phyloP scores from a whole-genome alignment of 176 grass and related monocot species.

The Oryza punctata region DNA sequence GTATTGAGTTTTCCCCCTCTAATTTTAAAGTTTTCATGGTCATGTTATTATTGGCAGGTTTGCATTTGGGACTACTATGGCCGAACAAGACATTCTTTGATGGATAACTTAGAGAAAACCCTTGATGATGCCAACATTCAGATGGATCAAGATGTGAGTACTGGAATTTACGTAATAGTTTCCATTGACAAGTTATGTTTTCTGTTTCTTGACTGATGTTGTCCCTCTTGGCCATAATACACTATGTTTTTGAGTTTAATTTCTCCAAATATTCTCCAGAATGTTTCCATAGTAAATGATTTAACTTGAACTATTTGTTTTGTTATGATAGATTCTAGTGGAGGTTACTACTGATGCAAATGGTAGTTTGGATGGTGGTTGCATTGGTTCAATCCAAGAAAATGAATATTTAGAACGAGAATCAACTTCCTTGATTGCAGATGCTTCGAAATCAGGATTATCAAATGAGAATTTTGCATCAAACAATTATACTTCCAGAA shows the following conservation, averaged over 20 bases:
- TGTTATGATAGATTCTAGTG: conserved; percentile 80
- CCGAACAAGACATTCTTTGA: conserved; percentile 85
- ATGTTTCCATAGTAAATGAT: conserved; percentile 24
- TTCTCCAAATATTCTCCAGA: not conserved
- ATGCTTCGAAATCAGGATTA: conserved; percentile 63
- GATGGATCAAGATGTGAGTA: conserved; percentile 94
- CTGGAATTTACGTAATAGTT: conserved; percentile 12
- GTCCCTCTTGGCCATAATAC: not conserved
- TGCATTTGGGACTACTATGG: conserved; percentile 97
- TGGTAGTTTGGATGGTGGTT: conserved; percentile 70
- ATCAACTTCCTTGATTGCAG: conserved; percentile 63
- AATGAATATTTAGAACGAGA: conserved; percentile 65
- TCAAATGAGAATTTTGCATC: conserved; percentile 66
- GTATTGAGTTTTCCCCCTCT: not conserved
- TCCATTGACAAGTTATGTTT: conserved; percentile 11
- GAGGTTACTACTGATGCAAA: conserved; percentile 66
- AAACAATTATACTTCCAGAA: conserved; percentile 67
- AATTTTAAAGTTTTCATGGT: conserved; percentile 24
- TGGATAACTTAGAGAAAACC: conserved; percentile 95
- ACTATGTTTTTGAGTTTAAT: conserved; percentile 14
- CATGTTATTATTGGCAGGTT: conserved; percentile 49
- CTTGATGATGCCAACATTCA: conserved; percentile 98
- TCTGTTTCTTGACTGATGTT: conserved; percentile 15
- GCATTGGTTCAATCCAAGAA: conserved; percentile 67
- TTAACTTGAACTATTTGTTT: conserved; percentile 36